Base-by-base conservation (phyloP, 495 filamentous ascomycete genomes). In the Aspergillus bridgeri region DNA sequence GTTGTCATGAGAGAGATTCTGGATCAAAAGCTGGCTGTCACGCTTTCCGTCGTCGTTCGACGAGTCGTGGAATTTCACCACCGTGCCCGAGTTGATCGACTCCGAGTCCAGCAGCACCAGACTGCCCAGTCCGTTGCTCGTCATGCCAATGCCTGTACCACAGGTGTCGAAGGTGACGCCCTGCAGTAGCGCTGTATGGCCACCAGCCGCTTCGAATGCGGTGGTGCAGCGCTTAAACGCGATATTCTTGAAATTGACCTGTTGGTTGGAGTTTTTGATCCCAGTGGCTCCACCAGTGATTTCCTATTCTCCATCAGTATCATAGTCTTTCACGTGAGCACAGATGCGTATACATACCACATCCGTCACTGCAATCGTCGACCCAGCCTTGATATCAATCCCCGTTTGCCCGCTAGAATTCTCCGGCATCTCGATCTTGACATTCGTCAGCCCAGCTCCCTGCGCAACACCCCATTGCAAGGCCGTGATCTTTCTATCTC, bases 391-490 rank as follows among this genome's bases (percentile, higher is more conserved):
- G 6, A 75, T 60, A 48, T 73, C 62, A 21, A 83, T 73, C 8
- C 79, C 81, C 42, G 82, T 80, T 56, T 90, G 85, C 6, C 77
- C 80, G 43, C 71, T 76, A 0, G 79, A 71, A 15, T 68, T 69
- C 3, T 71, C 78, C 0, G 73, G 73, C 88, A 93, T 90, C 51
- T 82, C 78, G 63, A 93, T 88, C 48, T 83, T 74, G 19, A 90
- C 71, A 64, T 92, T 91, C 55, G 89, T 89, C 58, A 91, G 70
- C 45, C 84, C 86, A 11, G 86, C 84, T 1, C 84, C 86, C 59
- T 91, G 74, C 3, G 86, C 84, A 33, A 87, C 86, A 0, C 87
- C 86, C 89, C 89, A 92, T 18, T 77, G 73, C 24, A 81, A 58
- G 1, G 75, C 70, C 24, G 74, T 73, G 43, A 82, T 69, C 2